These are phyloP conservation scores for Albugo laibachii DNA, from an alignment of 352 stramenopile species.

Conservation along the genomic window DNA sequence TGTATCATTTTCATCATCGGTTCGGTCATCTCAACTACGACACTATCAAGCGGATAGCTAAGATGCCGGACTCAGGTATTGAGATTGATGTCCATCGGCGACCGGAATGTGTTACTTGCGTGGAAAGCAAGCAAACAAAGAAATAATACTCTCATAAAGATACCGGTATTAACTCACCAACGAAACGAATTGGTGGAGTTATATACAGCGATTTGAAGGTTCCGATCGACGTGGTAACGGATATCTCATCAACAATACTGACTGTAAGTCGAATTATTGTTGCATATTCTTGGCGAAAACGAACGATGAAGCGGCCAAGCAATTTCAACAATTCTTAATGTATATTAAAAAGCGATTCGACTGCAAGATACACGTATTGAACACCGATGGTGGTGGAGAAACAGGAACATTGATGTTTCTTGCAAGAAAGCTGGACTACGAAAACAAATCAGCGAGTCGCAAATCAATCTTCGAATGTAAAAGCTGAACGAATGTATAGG, in stretches of 20 bases:
- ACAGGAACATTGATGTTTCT: not conserved
- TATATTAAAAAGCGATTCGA: not conserved
- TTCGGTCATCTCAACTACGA: not conserved
- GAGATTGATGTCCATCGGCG: not conserved
- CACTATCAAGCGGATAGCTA: not conserved
- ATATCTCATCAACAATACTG: not conserved
- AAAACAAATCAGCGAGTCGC: not conserved
- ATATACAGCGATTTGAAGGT: not conserved
- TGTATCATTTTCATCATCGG: not conserved
- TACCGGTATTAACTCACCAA: no score
- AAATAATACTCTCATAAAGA: not conserved
- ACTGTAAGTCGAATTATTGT: not conserved
- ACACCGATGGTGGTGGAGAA: not conserved
- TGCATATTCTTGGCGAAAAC: not conserved
- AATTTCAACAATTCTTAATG: not conserved
- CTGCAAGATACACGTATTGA: not conserved
- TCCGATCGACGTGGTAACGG: not conserved
- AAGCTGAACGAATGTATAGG: constrained; percentile 14
- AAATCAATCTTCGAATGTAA: constrained; percentile 12
- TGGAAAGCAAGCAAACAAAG: constrained; percentile 3
- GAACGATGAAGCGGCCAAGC: not conserved
- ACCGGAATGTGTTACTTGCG: not conserved
- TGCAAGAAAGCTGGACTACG: not conserved
- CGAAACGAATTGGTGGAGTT: not conserved
- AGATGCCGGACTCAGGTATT: not conserved